Evolutionary conservation across 495 filamentous ascomycete genomes (phyloP), one percentile per base, ranked within the genome.

Genomic region (Penicillium turbatum): DNA sequence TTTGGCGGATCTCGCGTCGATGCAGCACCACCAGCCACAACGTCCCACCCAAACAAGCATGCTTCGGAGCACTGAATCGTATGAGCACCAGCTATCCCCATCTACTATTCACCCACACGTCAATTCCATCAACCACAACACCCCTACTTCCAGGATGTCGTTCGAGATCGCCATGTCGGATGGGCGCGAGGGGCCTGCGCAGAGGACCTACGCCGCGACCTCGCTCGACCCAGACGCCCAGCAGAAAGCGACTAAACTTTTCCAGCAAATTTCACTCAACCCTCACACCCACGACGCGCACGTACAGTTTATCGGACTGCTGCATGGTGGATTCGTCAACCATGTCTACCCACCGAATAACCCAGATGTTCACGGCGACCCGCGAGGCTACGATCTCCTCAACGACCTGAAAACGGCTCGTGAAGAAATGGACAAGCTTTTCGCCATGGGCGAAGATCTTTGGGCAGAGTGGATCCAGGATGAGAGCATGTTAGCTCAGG

Each of bases 381-480:
- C 76, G 0, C 73, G 70, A 19, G 64, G 65, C 13, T 87, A 85
- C 53, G 79, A 84, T 49, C 66, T 87, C 3, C 73, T 87, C 6
- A 72, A 73, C 30, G 84, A 88, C 51, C 72, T 89, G 53, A 76
- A 80, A 13, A 78, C 76, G 35, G 86, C 83, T 17, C 78, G 85
- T 46, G 78, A 83, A 52, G 76, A 78, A 38, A 88, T 89, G 84
- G 76, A 83, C 53, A 75, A 76, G 47, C 75, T 80, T 13, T 88
- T 87, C 64, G 78, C 84, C 1, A 73, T 88, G 66, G 84, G 84
- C 12, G 84, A 86, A 63, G 75, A 81, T 41, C 65, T 85, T 34
- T 87, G 82, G 82, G 68, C 76, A 0, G 80, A 85, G 42, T 84
- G 83, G 79, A 80, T 87, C 39, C 68, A 82, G 52, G 84, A 86